These are phyloP conservation scores for Globisporangium nodosum DNA, from an alignment of 352 stramenopile genomes.

Conservation along the genomic window DNA sequence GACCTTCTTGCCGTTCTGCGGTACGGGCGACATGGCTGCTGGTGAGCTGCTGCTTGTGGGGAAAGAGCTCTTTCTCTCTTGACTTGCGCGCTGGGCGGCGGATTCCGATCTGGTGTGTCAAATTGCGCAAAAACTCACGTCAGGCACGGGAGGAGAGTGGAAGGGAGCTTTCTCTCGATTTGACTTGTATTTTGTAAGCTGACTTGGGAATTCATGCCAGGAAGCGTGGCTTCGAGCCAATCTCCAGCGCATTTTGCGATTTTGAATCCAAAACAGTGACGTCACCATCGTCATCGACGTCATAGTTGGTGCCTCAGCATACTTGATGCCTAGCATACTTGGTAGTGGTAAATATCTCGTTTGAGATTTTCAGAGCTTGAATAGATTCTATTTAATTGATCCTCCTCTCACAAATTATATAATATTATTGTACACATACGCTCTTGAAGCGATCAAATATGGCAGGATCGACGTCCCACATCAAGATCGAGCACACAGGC, in stretches of 20 bases:
- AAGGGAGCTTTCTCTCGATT: too few relatives aligned
- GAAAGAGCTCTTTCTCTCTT: background rate
- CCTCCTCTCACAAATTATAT: too few relatives aligned
- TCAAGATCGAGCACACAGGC: too few relatives aligned
- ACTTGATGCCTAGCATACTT: too few relatives aligned
- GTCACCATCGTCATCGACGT: background rate
- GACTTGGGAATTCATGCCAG: background rate
- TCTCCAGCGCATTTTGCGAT: too few relatives aligned
- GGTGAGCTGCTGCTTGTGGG: slow-evolving; percentile 5
- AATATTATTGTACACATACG: too few relatives aligned
- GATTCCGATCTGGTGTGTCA: background rate
- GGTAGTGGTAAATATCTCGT: too few relatives aligned
- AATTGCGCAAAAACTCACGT: background rate
- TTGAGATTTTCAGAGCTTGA: too few relatives aligned
- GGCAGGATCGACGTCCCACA: too few relatives aligned
- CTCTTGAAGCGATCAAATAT: too few relatives aligned
- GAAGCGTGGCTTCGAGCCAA: background rate
- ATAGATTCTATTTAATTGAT: too few relatives aligned
- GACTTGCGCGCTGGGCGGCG: background rate
- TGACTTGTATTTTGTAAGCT: background rate
- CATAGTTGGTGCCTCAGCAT: background rate
- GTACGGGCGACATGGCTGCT: slow-evolving; percentile 43
- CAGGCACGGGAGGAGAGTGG: background rate
- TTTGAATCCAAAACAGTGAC: background rate
- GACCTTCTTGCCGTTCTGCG: slow-evolving; percentile 75